Evolutionary conservation across 2,329 filamentous ascomycete species (phyloP).

Genomic region (Xylariales sp.): DNA sequence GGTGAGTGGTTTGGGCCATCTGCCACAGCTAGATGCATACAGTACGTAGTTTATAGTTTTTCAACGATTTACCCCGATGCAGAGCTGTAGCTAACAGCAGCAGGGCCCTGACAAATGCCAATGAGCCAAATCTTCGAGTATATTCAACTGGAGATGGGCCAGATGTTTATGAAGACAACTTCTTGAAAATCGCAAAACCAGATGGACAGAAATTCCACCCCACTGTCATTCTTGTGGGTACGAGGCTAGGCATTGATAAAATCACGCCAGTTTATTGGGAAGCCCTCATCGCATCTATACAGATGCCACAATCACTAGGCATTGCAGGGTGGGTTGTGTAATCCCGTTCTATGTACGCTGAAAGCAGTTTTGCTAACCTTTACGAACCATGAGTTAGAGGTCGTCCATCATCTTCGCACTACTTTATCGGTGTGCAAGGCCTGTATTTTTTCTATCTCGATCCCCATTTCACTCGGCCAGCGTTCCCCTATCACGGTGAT

Average conservation of each 20-base stretch:
- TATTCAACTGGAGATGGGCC: constrained; percentile 88
- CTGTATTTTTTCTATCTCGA: constrained; percentile 90
- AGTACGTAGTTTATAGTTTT: no score
- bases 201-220: constrained; percentile 67
- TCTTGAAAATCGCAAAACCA: constrained; percentile 71
- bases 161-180: constrained; percentile 88
- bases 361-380: no score
- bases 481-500: constrained; percentile 61
- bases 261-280: constrained; percentile 95
- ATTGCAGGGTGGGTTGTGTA: constrained; percentile 86
- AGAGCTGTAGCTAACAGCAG: no score
- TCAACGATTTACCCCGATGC: no score
- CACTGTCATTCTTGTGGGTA: constrained; percentile 84
- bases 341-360: no score
- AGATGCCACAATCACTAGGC: constrained; percentile 89
- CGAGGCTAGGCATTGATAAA: constrained; percentile 86
- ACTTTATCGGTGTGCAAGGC: constrained; percentile 59
- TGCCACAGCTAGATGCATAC: constrained; percentile 88
- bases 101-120: constrained; percentile 70
- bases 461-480: constrained; percentile 78
- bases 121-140: constrained; percentile 65
- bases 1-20: constrained; percentile 99
- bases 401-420: constrained; percentile 79
- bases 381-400: constrained; percentile 63
- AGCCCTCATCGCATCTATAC: constrained; percentile 77